phyloP scores from a whole-genome alignment of 345 rosid genomes.

The Gossypium australe region DNA sequence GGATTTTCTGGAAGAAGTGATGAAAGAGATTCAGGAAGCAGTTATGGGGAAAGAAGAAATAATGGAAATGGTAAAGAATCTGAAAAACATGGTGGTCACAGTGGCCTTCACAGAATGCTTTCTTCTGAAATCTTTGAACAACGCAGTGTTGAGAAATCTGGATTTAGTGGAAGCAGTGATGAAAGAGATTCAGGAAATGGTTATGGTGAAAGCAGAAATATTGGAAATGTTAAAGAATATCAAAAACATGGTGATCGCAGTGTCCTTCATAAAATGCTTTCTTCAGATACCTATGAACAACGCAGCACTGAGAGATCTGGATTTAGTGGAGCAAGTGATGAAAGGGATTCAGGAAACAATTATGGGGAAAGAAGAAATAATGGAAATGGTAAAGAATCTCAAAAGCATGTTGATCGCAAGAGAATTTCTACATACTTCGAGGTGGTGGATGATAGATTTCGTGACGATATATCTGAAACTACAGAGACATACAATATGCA shows the following conservation, averaged over 20 bases:
- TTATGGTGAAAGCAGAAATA: too few relatives aligned
- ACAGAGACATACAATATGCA: conserved; percentile 34
- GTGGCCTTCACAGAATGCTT: too few relatives aligned
- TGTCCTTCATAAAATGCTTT: conserved; percentile 47
- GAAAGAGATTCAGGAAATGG: conserved; percentile 34
- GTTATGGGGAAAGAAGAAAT: neutral
- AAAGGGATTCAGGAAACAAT: conserved; percentile 25
- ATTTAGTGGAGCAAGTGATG: conserved; percentile 59
- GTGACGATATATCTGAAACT: conserved; percentile 74
- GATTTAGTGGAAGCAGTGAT: conserved; percentile 57
- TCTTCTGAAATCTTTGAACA: conserved; percentile 7
- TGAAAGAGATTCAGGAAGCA: conserved; percentile 28
- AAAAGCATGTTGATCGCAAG: conserved; percentile 34
- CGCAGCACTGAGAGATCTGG: conserved; percentile 62
- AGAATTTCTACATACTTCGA: conserved; percentile 65
- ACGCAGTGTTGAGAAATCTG: conserved; percentile 56
- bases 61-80: too few relatives aligned
- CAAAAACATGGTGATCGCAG: neutral
- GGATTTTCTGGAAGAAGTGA: conserved; percentile 62
- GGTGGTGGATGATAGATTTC: conserved; percentile 67
- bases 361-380: conserved; percentile 49
- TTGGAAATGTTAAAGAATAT: too few relatives aligned
- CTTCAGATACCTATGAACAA: conserved; percentile 53
- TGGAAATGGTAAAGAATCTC: conserved; percentile 47
- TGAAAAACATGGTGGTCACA: neutral